A percentile compares a stretch with the other conserved stretches of the same genome.
phyloP scores from a whole-genome alignment of 495 filamentous ascomycete genomes.

The Astrocystis sublimbata region DNA sequence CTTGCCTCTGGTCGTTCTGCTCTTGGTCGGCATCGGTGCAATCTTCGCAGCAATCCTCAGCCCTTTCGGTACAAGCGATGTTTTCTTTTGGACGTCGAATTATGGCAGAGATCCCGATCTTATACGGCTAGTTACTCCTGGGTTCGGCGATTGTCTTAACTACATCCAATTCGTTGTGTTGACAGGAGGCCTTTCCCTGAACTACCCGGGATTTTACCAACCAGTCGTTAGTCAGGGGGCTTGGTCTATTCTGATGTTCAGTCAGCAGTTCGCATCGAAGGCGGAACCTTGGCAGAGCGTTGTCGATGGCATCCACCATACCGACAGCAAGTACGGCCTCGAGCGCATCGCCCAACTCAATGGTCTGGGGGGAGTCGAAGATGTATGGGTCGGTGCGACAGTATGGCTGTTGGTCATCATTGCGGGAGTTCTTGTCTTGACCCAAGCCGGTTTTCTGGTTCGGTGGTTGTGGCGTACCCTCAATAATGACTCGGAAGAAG shows the following conservation, averaged over 20 bases:
- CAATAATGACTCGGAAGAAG: conserved; percentile 74
- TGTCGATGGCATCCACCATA: conserved; percentile 82
- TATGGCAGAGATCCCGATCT: conserved; percentile 93
- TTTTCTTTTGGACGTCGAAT: conserved; percentile 93
- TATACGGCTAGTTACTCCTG: conserved; percentile 88
- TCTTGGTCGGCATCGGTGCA: conserved; percentile 79
- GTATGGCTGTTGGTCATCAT: conserved; percentile 81
- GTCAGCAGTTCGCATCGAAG: conserved; percentile 78
- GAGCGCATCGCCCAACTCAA: conserved; percentile 76
- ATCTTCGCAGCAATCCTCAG: conserved; percentile 82
- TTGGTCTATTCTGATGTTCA: conserved; percentile 92
- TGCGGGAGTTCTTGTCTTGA: conserved; percentile 62
- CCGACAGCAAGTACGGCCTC: conserved; percentile 71
- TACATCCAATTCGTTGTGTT: conserved; percentile 94
- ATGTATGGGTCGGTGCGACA: conserved; percentile 92
- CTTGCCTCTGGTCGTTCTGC: conserved; percentile 73
- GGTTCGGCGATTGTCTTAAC: conserved; percentile 95
- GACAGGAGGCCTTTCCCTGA: conserved; percentile 79
- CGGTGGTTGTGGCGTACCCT: conserved; percentile 73
- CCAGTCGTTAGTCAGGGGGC: conserved; percentile 81
- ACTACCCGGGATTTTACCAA: conserved; percentile 94
- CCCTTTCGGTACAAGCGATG: conserved; percentile 88
- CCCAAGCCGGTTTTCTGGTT: conserved; percentile 72
- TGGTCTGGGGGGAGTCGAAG: conserved; percentile 72
- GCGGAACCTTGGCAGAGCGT: conserved; percentile 62